These are phyloP conservation scores for Kodamaea leandrae DNA, from an alignment of 805 yeast genomes.

Conservation along the genomic window DNA sequence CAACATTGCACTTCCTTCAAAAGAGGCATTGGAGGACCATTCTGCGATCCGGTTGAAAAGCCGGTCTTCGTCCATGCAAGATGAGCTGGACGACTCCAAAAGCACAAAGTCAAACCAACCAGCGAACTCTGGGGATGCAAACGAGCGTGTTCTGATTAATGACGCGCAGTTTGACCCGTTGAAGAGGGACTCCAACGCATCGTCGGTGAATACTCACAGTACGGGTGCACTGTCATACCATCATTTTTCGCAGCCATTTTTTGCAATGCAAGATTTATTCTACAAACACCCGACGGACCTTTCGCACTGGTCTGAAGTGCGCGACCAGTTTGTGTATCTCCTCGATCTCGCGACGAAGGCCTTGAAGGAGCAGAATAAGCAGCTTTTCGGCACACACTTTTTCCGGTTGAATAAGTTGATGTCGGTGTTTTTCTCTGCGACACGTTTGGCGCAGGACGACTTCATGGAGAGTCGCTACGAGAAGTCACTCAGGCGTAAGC, in stretches of 20 bases:
- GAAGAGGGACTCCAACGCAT: conserved; percentile 39
- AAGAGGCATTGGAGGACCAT: conserved; percentile 16
- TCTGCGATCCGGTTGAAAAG: neutral
- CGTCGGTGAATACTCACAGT: conserved; percentile 26
- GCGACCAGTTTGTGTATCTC: conserved; percentile 46
- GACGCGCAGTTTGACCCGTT: conserved; percentile 24
- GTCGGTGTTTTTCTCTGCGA: conserved; percentile 51
- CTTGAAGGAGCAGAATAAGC: conserved; percentile 48
- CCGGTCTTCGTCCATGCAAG: neutral
- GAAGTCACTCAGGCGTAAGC: conserved; percentile 44
- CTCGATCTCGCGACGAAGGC: conserved; percentile 51
- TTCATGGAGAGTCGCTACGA: conserved; percentile 47
- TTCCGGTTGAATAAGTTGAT: conserved; percentile 53
- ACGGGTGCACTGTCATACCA: conserved; percentile 34
- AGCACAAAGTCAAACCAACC: neutral
- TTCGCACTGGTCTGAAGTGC: conserved; percentile 56
- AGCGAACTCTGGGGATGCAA: neutral
- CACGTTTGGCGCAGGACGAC: conserved; percentile 54
- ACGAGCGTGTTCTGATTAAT: too few species aligned
- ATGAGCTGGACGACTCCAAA: neutral
- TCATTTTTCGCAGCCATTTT: conserved; percentile 42
- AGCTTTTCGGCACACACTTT: conserved; percentile 52
- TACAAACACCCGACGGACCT: conserved; percentile 61
- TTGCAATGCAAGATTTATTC: conserved; percentile 43
- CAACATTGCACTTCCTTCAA: conserved; percentile 27